A percentile compares a stretch with the other conserved stretches of the same genome.
These are phyloP conservation scores for Elaeis oleifera DNA, from an alignment of 202 grass and related monocot genomes.

Conservation along the genomic window DNA sequence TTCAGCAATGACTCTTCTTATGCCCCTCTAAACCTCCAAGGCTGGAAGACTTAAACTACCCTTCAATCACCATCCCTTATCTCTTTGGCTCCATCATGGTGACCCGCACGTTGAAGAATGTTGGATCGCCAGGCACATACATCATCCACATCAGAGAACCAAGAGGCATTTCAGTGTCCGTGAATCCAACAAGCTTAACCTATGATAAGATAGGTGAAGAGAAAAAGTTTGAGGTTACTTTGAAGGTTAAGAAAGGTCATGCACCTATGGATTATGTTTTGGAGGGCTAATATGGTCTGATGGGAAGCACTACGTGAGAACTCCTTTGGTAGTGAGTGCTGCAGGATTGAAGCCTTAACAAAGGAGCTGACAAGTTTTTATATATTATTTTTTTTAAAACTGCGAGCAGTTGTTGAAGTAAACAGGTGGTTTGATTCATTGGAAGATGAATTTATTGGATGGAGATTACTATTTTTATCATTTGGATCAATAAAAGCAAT, in stretches of 20 bases:
- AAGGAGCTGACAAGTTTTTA: no score
- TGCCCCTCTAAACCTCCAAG: constrained; percentile 37
- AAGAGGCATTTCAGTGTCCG: constrained; percentile 33
- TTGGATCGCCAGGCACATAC: constrained; percentile 41
- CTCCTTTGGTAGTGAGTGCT: constrained; percentile 40
- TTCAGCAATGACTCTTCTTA: constrained; percentile 38
- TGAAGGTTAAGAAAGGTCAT: constrained; percentile 14
- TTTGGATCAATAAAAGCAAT: no score
- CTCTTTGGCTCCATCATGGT: constrained; percentile 29
- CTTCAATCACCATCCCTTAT: constrained; percentile 48
- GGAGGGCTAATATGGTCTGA: constrained; percentile 61
- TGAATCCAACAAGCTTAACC: constrained; percentile 27
- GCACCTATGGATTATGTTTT: constrained; percentile 35
- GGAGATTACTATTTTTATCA: no score
- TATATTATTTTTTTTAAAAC: no score
- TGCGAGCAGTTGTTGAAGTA: no score
- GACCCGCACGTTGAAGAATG: constrained; percentile 60
- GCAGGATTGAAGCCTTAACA: no score
- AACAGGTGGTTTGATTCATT: no score
- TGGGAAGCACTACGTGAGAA: constrained; percentile 50
- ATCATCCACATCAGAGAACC: constrained; percentile 28
- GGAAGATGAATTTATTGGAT: no score
- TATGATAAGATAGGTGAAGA: constrained; percentile 50
- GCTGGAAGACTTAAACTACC: constrained; percentile 67
- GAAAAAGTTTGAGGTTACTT: constrained; percentile 47